phyloP scores from a whole-genome alignment of 2,329 filamentous ascomycete genomes.

The Botrytis porri region DNA sequence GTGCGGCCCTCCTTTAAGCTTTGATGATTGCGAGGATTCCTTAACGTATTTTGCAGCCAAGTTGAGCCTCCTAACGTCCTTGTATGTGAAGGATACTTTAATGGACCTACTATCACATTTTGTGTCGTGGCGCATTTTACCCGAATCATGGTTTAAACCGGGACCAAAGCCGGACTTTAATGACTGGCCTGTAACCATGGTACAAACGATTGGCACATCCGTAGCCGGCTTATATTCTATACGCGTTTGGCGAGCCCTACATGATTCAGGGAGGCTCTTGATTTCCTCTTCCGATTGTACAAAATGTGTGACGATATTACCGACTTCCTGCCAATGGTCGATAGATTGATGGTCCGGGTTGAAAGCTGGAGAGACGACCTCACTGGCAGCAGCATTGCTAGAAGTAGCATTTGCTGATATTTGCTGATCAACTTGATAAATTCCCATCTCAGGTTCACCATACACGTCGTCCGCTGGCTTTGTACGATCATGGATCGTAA shows the following conservation, averaged over 20 bases:
- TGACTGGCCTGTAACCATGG: neutral
- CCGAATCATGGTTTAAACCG: neutral
- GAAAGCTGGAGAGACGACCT: neutral
- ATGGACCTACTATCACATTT: neutral
- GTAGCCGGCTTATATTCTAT: neutral
- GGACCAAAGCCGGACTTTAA: neutral
- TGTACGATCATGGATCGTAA: neutral
- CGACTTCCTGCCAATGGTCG: neutral
- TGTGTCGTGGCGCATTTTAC: neutral
- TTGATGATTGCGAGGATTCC: neutral
- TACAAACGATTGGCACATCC: neutral
- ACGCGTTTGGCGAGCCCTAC: neutral
- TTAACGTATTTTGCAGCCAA: neutral
- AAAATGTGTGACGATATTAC: neutral
- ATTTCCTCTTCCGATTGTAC: neutral
- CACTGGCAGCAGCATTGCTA: neutral
- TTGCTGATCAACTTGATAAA: neutral
- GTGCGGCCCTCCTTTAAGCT: neutral
- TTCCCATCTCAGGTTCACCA: neutral
- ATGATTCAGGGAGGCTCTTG: neutral
- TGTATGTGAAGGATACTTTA: neutral
- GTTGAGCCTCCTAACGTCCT: neutral
- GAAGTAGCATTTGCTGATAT: neutral
- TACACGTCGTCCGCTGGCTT: neutral
- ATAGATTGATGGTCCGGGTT: neutral